These are phyloP conservation scores for Paramecium tetraurelia DNA, from an alignment of 73 alveolate genomes.

Conservation along the genomic window DNA sequence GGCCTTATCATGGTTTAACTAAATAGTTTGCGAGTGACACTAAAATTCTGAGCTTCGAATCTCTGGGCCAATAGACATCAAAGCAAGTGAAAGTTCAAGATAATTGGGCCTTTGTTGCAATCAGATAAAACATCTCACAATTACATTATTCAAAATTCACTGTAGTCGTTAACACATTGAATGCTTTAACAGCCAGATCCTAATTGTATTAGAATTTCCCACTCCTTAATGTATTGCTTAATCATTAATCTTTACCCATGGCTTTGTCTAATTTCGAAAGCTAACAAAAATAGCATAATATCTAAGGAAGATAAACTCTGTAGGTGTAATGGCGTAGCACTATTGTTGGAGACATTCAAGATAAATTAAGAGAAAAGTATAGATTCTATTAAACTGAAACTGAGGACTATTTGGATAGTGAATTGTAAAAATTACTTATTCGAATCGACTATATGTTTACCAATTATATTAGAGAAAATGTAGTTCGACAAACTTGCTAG, in stretches of 20 bases:
- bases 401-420: constrained; percentile 31
- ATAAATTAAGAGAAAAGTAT: constrained; percentile 51
- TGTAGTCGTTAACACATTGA: constrained; percentile 50
- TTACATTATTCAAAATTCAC: constrained; percentile 24
- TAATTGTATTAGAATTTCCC: constrained; percentile 52
- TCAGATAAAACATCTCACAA: neutral
- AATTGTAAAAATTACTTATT: constrained; percentile 38
- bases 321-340: constrained; percentile 53
- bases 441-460: constrained; percentile 59
- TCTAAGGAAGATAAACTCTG: constrained; percentile 43
- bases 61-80: neutral
- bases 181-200: constrained; percentile 58
- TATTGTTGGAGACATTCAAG: constrained; percentile 56
- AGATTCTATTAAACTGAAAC: constrained; percentile 59
- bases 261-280: constrained; percentile 35
- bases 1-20: constrained; percentile 24
- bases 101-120: neutral
- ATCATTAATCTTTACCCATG: constrained; percentile 43
- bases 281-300: constrained; percentile 30
- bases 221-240: neutral
- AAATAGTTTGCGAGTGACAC: neutral
- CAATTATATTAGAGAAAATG: constrained; percentile 59
- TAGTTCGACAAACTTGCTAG: constrained; percentile 27
- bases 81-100: neutral
- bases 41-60: neutral